These are phyloP conservation scores for Fusarium nodosum DNA, from an alignment of 2,329 filamentous ascomycete genomes.

Conservation along the genomic window DNA sequence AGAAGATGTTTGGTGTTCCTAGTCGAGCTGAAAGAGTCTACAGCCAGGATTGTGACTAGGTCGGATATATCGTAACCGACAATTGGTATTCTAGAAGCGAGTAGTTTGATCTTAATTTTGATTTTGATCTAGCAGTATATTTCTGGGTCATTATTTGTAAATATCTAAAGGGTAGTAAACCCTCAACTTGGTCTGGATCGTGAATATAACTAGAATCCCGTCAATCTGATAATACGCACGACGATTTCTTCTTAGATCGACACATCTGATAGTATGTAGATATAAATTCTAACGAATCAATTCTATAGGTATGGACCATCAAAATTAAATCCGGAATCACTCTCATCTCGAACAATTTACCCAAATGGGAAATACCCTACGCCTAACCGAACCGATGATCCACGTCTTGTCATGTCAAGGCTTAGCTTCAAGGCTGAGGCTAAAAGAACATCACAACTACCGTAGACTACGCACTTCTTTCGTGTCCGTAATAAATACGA, in stretches of 20 bases:
- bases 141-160: background rate
- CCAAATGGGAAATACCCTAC: background rate
- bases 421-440: slow-evolving; percentile 20
- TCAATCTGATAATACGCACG: background rate
- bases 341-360: slow-evolving; percentile 2
- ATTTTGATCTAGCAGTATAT: too few relatives aligned
- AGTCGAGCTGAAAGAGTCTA: background rate
- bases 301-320: accelerated
- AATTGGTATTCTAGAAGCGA: background rate
- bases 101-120: background rate
- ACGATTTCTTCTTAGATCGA: background rate
- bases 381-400: background rate
- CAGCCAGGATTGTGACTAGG: background rate
- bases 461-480: background rate
- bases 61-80: background rate
- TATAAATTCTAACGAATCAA: background rate
- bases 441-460: background rate
- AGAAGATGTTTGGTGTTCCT: background rate
- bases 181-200: too few relatives aligned
- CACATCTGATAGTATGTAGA: background rate
- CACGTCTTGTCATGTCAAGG: slow-evolving; percentile 2
- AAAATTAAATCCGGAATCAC: background rate
- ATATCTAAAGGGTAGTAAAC: background rate
- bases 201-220: too few relatives aligned
- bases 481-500: background rate